These are phyloP conservation scores for Fragaria nilgerrensis DNA, from an alignment of 306 rosid species.

Conservation along the genomic window DNA sequence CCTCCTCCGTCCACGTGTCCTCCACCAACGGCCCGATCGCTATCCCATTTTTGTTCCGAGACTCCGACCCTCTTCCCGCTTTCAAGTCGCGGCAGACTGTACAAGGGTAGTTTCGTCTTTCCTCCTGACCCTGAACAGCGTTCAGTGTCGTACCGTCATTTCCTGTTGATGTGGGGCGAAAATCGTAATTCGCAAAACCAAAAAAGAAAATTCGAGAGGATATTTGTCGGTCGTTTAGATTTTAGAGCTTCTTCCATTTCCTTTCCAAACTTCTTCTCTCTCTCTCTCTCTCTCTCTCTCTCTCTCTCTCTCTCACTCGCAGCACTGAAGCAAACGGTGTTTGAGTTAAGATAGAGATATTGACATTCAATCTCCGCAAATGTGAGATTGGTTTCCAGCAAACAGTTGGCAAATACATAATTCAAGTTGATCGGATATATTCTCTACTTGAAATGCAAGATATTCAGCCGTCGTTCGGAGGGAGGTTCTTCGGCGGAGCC, in stretches of 20 bases:
- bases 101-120: neutral
- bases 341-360: neutral
- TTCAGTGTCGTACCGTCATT: slow-evolving; percentile 12
- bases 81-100: neutral
- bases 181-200: slow-evolving; percentile 18
- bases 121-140: neutral
- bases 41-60: slow-evolving; percentile 19
- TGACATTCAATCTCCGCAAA: neutral
- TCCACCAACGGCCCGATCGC: slow-evolving; percentile 11
- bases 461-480: slow-evolving; percentile 53
- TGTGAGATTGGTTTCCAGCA: slow-evolving; percentile 1
- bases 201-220: slow-evolving; percentile 26
- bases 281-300: neutral
- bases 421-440: neutral
- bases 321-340: neutral
- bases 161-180: neutral
- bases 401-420: neutral
- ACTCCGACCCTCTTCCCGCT: slow-evolving; percentile 1
- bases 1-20: slow-evolving; percentile 49
- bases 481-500: slow-evolving; percentile 50
- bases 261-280: slow-evolving; percentile 3
- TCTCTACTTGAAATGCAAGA: slow-evolving; percentile 63
- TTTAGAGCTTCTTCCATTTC: slow-evolving; percentile 7
- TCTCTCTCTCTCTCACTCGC: neutral
- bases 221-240: slow-evolving; percentile 50